phyloP scores from a whole-genome alignment of 2,329 filamentous ascomycete species.

The Lachnellula arida region DNA sequence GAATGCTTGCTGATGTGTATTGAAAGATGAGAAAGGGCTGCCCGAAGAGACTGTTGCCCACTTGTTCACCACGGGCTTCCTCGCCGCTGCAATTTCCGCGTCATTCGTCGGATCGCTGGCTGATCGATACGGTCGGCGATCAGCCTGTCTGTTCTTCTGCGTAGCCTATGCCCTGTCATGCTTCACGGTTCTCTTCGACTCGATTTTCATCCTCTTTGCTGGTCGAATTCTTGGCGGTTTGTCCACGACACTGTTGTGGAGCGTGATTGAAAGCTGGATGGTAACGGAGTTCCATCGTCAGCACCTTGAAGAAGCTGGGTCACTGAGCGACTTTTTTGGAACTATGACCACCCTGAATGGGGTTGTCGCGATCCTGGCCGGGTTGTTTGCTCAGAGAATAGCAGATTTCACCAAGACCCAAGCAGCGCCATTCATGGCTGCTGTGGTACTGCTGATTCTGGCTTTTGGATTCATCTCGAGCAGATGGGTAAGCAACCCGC shows the following conservation, averaged over 20 bases:
- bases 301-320: slow-evolving; percentile 37
- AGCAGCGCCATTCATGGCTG: slow-evolving; percentile 47
- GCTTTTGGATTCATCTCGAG: slow-evolving; percentile 42
- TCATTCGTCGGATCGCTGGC: slow-evolving; percentile 21
- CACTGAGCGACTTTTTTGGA: slow-evolving; percentile 47
- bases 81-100: slow-evolving; percentile 21
- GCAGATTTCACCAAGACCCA: slow-evolving; percentile 42
- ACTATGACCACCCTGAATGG: slow-evolving; percentile 47
- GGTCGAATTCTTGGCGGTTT: slow-evolving; percentile 51
- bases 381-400: slow-evolving; percentile 45
- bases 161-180: slow-evolving; percentile 47
- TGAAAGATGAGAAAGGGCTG: slow-evolving; percentile 18
- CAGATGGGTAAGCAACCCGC: slow-evolving; percentile 40
- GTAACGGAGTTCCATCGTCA: slow-evolving; percentile 49
- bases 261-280: slow-evolving; percentile 58
- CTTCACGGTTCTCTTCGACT: slow-evolving; percentile 42
- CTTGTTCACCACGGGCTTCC: slow-evolving; percentile 23
- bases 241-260: slow-evolving; percentile 52
- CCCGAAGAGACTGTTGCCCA: slow-evolving; percentile 20
- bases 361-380: slow-evolving; percentile 48
- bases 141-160: slow-evolving; percentile 50
- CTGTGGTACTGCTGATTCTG: slow-evolving; percentile 35
- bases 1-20: not conserved
- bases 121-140: slow-evolving; percentile 34
- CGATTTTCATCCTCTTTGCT: slow-evolving; percentile 41